Conservation (phyloP, 352 stramenopile species). For the Phytophthora pluvialis region DNA sequence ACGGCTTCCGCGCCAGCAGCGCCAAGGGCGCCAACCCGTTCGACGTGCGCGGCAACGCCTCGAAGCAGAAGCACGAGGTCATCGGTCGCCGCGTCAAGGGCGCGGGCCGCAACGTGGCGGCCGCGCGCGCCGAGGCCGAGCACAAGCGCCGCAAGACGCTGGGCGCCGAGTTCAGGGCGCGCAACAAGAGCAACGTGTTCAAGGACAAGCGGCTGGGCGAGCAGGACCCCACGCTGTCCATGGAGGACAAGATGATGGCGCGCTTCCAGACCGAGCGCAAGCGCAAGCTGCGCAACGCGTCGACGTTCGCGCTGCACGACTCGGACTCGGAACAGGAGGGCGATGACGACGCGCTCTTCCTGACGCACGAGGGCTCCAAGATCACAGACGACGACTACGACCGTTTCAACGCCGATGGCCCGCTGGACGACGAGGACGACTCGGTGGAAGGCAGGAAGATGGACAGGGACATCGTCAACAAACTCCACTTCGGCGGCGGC, state of each 20-base stretch:
- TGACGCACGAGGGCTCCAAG: constrained; percentile 78
- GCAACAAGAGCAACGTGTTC: constrained; percentile 92
- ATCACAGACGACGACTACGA: constrained; percentile 85
- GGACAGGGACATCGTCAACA: constrained; percentile 83
- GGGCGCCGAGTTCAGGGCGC: constrained; percentile 76
- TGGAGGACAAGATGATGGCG: constrained; percentile 94
- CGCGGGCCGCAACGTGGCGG: constrained; percentile 87
- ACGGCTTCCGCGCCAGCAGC: constrained; percentile 32
- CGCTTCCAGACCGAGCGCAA: constrained; percentile 91
- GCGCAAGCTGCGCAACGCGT: constrained; percentile 81
- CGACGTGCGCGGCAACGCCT: constrained; percentile 86
- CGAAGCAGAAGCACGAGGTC: constrained; percentile 90
- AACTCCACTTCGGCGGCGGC: constrained; percentile 87
- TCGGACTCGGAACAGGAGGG: constrained; percentile 77
- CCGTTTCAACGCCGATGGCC: constrained; percentile 52
- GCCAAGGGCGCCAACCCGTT: constrained; percentile 83
- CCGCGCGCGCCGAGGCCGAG: constrained; percentile 83
- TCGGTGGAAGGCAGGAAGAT: constrained; percentile 75
- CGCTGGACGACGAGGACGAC: constrained; percentile 73
- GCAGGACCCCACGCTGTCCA: constrained; percentile 81
- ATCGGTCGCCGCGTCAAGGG: constrained; percentile 91
- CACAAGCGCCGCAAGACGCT: constrained; percentile 88
- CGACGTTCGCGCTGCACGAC: constrained; percentile 79
- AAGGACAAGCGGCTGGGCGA: constrained; percentile 87
- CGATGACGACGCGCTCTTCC: constrained; percentile 63